A percentile compares a stretch with the other conserved stretches of the same genome.
Evolutionary conservation across 768 basidiomycete species (phyloP).

Genomic region (Suillus subluteus): DNA sequence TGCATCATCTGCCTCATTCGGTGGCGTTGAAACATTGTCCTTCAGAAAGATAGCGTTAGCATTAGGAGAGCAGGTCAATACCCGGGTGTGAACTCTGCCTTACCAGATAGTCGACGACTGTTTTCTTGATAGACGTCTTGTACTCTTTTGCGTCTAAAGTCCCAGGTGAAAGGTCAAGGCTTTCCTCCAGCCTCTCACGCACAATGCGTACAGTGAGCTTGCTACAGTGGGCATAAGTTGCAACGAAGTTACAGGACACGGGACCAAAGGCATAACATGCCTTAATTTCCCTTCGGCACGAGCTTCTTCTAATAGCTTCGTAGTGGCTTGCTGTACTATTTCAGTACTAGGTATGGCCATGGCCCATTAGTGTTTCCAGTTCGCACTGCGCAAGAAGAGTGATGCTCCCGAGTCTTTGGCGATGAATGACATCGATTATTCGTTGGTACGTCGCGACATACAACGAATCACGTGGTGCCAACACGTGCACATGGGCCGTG

Average conservation of each 20-base stretch:
- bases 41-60: background rate
- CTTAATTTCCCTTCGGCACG: constrained; percentile 24
- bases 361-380: constrained; percentile 5
- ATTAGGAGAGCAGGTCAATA: background rate
- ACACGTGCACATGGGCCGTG: background rate
- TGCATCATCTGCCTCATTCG: constrained; percentile 9
- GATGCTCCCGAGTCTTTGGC: background rate
- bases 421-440: background rate
- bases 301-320: constrained; percentile 27
- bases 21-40: background rate
- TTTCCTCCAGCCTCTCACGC: constrained; percentile 51
- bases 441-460: background rate
- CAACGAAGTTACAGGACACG: background rate
- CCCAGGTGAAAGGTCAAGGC: constrained; percentile 47
- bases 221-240: constrained; percentile 15
- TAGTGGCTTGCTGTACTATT: constrained; percentile 23
- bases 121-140: constrained; percentile 49
- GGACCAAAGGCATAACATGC: constrained; percentile 9
- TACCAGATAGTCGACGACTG: constrained; percentile 22
- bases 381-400: background rate
- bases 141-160: constrained; percentile 46
- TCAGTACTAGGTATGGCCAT: constrained; percentile 19
- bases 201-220: constrained; percentile 52
- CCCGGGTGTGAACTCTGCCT: background rate
- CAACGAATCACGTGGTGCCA: background rate